Percentiles rank a stretch among this genome's conserved stretches.
Conservation (phyloP, 2,329 filamentous ascomycete species). For the Apiospora sp. region DNA sequence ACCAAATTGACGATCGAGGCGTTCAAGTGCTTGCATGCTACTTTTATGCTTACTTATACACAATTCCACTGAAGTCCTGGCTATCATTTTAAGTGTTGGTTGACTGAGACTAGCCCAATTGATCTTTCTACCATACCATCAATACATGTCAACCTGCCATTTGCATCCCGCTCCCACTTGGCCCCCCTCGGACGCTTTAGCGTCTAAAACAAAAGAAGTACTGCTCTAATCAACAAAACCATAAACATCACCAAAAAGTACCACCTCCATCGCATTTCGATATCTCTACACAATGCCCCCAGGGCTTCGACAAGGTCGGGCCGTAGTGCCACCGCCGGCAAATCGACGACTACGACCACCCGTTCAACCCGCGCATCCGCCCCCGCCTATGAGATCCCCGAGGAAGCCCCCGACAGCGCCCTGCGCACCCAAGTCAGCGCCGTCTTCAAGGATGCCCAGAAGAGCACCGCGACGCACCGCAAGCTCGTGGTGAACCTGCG, state of each 20-base stretch:
- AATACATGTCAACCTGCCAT: not conserved
- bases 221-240: constrained; percentile 32
- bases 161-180: not conserved
- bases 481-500: constrained; percentile 88
- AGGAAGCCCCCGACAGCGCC: constrained; percentile 74
- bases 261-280: constrained; percentile 25
- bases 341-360: constrained; percentile 44
- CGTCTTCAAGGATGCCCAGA: constrained; percentile 83
- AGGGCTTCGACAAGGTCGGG: constrained; percentile 56
- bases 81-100: not conserved
- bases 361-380: constrained; percentile 57
- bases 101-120: not conserved
- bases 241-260: constrained; percentile 27
- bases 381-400: constrained; percentile 62
- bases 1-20: not conserved
- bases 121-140: not conserved
- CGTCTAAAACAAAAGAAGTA: constrained; percentile 11
- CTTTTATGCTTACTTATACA: not conserved
- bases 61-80: not conserved
- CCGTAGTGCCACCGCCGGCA: constrained; percentile 51
- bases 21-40: not conserved
- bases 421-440: constrained; percentile 77
- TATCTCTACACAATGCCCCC: constrained; percentile 53
- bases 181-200: not conserved
- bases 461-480: constrained; percentile 86